These are phyloP conservation scores for Pholiota molesta DNA, from an alignment of 768 basidiomycete genomes.

Conservation along the genomic window DNA sequence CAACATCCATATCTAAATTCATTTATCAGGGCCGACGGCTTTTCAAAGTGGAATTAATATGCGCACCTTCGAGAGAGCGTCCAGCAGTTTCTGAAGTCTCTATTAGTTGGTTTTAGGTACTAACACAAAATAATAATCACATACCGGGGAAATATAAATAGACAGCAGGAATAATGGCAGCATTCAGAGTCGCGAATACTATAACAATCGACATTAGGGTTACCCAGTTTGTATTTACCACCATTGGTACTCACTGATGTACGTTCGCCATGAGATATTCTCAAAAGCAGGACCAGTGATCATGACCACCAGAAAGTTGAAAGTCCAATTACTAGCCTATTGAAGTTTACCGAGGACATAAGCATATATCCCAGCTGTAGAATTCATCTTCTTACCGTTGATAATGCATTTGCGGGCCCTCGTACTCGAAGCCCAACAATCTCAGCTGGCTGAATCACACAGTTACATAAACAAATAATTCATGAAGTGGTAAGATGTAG, in stretches of 20 bases:
- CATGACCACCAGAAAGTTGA: slow-evolving; percentile 65
- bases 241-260: slow-evolving; percentile 42
- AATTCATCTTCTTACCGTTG: slow-evolving; percentile 39
- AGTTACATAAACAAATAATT: neutral
- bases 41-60: neutral
- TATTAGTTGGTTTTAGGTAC: neutral
- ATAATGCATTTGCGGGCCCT: slow-evolving; percentile 65
- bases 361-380: neutral
- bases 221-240: neutral
- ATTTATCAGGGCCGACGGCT: neutral
- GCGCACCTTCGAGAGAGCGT: slow-evolving; percentile 53
- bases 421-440: slow-evolving; percentile 64
- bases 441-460: slow-evolving; percentile 54
- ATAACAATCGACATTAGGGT: neutral
- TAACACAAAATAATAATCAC: neutral
- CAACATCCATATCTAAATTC: slow-evolving; percentile 44
- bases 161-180: slow-evolving; percentile 56
- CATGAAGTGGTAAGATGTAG: neutral
- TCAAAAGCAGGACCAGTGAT: slow-evolving; percentile 62
- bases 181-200: slow-evolving; percentile 61
- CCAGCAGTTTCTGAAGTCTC: slow-evolving; percentile 51
- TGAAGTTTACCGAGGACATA: neutral
- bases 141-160: slow-evolving; percentile 59
- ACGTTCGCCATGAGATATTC: slow-evolving; percentile 61
- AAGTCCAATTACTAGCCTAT: slow-evolving; percentile 53